Evolutionary conservation across 352 stramenopile species (phyloP).

Genomic region (Phytophthora vignae): DNA sequence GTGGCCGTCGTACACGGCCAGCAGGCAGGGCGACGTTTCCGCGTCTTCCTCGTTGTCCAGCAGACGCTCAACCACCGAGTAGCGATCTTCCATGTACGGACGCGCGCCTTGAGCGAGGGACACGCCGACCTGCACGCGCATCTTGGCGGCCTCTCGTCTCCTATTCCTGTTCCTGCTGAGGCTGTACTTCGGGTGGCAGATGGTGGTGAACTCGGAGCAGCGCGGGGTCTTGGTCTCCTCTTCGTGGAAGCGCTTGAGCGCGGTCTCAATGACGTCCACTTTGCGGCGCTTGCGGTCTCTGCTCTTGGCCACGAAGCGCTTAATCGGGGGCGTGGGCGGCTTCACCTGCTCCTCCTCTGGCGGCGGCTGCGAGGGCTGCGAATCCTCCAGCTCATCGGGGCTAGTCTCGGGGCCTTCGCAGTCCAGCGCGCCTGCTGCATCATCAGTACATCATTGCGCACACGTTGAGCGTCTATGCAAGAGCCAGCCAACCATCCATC

Average conservation of each 20-base stretch:
- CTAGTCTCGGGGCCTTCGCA: constrained; percentile 41
- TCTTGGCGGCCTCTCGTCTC: constrained; percentile 30
- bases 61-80: constrained; percentile 67
- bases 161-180: constrained; percentile 24
- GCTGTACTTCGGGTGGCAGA: constrained; percentile 35
- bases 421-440: constrained; percentile 33
- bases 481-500: background rate
- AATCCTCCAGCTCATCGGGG: constrained; percentile 37
- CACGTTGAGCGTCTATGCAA: constrained; percentile 4
- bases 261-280: constrained; percentile 66
- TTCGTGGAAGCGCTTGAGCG: constrained; percentile 62
- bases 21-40: constrained; percentile 56
- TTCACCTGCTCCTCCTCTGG: constrained; percentile 25
- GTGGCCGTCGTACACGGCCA: constrained; percentile 82
- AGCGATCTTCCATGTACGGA: constrained; percentile 85
- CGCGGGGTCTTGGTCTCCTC: constrained; percentile 40
- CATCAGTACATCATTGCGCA: constrained; percentile 21
- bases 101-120: constrained; percentile 68
- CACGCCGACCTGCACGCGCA: constrained; percentile 61
- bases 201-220: constrained; percentile 64
- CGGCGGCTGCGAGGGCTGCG: constrained; percentile 24
- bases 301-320: constrained; percentile 55
- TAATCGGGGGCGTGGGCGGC: constrained; percentile 34
- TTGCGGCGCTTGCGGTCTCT: constrained; percentile 68
- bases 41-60: constrained; percentile 55